These are phyloP conservation scores for Saccharomyces hybrid DNA, from an alignment of 1,139 yeast genomes.

Conservation along the genomic window DNA sequence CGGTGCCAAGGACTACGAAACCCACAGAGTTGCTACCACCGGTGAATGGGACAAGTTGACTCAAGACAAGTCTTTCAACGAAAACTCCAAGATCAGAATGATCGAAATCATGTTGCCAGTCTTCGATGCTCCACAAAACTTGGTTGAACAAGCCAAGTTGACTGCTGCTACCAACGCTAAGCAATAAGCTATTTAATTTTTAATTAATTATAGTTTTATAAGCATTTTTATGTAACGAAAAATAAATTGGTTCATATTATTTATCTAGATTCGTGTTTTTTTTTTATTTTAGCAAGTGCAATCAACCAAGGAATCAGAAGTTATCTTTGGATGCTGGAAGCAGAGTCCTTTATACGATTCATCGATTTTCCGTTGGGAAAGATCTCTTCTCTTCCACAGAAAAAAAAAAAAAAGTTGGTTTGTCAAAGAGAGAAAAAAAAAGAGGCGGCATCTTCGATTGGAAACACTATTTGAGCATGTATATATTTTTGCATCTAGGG, in stretches of 20 bases:
- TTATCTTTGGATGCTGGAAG: background rate
- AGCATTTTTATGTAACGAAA: conserved; percentile 1
- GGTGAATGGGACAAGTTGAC: conserved; percentile 62
- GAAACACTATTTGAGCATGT: background rate
- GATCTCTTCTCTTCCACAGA: background rate
- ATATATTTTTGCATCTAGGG: background rate
- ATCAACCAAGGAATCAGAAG: no score
- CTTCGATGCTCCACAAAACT: conserved; percentile 73
- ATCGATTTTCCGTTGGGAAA: background rate
- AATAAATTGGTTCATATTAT: background rate
- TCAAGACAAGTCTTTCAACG: conserved; percentile 42
- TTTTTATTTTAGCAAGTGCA: no score
- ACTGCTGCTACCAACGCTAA: conserved; percentile 58
- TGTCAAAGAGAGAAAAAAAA: background rate
- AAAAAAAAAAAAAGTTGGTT: background rate
- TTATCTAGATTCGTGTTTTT: background rate
- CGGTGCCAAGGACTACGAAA: conserved; percentile 51
- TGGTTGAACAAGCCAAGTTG: conserved; percentile 68
- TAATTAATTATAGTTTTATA: background rate
- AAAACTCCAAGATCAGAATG: conserved; percentile 54
- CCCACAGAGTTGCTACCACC: conserved; percentile 50
- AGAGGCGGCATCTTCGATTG: background rate
- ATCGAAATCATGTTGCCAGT: conserved; percentile 72
- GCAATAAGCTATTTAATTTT: conserved; percentile 11
- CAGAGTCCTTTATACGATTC: background rate